Evolutionary conservation across 2,329 filamentous ascomycete species (phyloP), one percentile per base, ranked within the genome.

Genomic region (Neofusicoccum ribis): DNA sequence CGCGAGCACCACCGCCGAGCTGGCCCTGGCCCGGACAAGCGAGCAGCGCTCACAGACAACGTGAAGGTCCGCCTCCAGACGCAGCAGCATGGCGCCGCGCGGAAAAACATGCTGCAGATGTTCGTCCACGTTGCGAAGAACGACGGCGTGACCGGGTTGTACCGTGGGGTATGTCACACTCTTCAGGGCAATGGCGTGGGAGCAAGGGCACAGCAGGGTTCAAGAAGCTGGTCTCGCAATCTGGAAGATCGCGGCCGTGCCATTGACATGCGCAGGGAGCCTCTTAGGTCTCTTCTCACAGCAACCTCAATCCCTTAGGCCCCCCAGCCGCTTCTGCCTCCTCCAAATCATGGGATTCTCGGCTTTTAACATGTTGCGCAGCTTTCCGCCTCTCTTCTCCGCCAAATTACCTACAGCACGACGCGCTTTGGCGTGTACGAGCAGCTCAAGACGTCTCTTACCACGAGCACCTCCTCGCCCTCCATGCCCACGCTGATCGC

Each of bases 351-450:
- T 17, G 14, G 11, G 2, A 52, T 3, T 20, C 52, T 31, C 5
- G n/a, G 31, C 15, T 27, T 34, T 50, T 64, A 17, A 59, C 51
- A 15, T 23, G 31, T 12, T 34, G 17, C 20, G 5, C 72, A 88
- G 81, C 88, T 98, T 66, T 96, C 93, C 2, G 95, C 95, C 70
- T 95, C 93, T 65, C 86, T 98, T 56, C 86, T 98, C 65, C 93
- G 95, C 69, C 95, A 98, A 82, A 86, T 80, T 63, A 98, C 95
- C 66, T 99, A 99, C 83, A 95, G 91, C 66, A 99, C 95, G 59
- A 95, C 93, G 43, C 92, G 95, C 56, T 99, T 99, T 81, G 95
- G 93, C 69, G 88, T 97, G 69, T 99, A 99, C 83, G 95, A 98
- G 80, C 89, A 96, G 71, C 84, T 98, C 66, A 99, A 99, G 81